A percentile compares a stretch with the other conserved stretches of the same genome.
phyloP scores from a whole-genome alignment of 306 rosid species.

The Bauhinia variegata region DNA sequence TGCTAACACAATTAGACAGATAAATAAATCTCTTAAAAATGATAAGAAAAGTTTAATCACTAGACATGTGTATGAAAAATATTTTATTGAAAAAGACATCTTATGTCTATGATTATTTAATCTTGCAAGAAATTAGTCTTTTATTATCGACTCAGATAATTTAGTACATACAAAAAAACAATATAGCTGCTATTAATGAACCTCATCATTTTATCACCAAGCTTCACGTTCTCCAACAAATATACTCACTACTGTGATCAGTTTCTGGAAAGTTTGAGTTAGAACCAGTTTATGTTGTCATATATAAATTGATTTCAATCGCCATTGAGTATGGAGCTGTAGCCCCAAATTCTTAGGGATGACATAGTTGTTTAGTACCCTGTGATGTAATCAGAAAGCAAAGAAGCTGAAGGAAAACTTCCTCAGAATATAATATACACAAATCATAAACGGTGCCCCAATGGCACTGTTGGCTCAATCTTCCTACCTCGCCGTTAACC shows the following conservation, averaged over 20 bases:
- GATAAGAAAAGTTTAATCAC: no score
- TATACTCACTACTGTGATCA: constrained; percentile 5
- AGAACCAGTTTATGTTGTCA: constrained; percentile 13
- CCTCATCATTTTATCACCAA: constrained; percentile 11
- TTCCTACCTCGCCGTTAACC: constrained; percentile 29
- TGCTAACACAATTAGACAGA: no score
- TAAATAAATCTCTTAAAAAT: no score
- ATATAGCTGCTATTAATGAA: background rate
- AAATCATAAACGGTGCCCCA: constrained; percentile 6
- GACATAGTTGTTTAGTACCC: background rate
- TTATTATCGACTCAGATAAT: no score
- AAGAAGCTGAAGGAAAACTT: background rate
- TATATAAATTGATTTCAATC: no score
- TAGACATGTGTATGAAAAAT: no score
- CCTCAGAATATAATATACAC: background rate
- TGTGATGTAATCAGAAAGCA: constrained; percentile 3
- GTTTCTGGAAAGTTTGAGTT: no score
- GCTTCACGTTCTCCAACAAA: constrained; percentile 4
- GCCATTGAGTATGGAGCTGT: background rate
- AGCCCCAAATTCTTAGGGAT: background rate
- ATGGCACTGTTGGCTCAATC: constrained; percentile 8
- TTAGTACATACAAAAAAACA: no score
- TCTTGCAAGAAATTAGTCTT: no score
- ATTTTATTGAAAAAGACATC: no score
- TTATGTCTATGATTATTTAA: no score